Evolutionary conservation across 345 rosid species (phyloP), one percentile per base, ranked within the genome.

Genomic region (Aegle marmelos): DNA sequence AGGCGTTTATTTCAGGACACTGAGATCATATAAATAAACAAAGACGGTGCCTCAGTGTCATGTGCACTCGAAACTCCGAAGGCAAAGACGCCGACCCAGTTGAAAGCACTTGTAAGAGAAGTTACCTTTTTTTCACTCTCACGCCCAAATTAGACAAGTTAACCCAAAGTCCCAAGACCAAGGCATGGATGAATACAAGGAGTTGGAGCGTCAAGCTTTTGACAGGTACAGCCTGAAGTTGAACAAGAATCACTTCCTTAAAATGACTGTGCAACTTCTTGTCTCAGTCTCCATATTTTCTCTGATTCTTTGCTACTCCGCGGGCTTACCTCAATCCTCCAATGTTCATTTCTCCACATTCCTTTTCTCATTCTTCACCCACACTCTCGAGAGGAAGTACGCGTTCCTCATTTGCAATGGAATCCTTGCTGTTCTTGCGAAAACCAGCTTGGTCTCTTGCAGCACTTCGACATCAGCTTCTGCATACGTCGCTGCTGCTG

Each of bases 331-430:
- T 6, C 72, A 81, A 60, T 79, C 86, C 24, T 81, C 81, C 79
- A 77, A 71, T 57, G 60, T 84, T 61, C 79, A 76, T 71, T 79
- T 86, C 81, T 85, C 87, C 54, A 79, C 88, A 1, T 56, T 78
- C 27, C 70, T 83, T 9, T 86, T 83, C 81, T 82, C 88, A 7
- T 72, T 74, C 70, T 59, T 90, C 24, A 76, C 84, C 5, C 87
- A 39, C 58, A 41, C 78, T 19, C 76, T 89, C 1, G 90, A 89
- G 72, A 82, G 88, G 48, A 91, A 89, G 74, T 91, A 82, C 80
- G 78, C 86, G 87, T 88, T 91, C 83, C 81, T 91, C 28, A 50
- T 89, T 3, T 91, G 87, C 72, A 89, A 88, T 69, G 92, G 85
- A 17, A 91, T 89, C 87, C 84, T 91, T 28, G 89, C 88, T 65